These are phyloP conservation scores for Diutina catenulata DNA, from an alignment of 1,139 yeast species.

Conservation along the genomic window DNA sequence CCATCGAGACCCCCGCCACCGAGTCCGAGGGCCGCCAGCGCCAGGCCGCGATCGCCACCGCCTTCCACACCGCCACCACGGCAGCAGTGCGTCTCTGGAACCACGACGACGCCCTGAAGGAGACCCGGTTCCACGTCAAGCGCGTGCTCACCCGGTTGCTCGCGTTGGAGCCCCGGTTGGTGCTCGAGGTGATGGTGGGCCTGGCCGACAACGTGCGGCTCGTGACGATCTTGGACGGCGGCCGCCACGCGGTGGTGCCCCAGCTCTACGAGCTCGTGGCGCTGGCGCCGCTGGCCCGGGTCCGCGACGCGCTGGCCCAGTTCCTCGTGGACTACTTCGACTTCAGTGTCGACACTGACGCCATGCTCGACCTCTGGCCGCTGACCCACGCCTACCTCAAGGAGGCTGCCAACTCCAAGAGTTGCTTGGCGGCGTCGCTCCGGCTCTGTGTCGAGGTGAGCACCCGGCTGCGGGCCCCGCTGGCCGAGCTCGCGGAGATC, in stretches of 20 bases:
- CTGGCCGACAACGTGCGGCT: background rate
- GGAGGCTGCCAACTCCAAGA: background rate
- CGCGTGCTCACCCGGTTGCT: background rate
- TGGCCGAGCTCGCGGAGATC: background rate
- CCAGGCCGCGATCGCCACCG: background rate
- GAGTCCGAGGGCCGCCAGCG: conserved; percentile 3
- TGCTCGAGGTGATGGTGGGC: background rate
- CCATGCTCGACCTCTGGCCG: conserved; percentile 1
- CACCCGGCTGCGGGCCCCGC: background rate
- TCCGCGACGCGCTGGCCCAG: background rate
- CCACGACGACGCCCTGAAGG: background rate
- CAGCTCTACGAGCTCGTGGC: background rate
- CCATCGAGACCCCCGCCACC: conserved; percentile 3
- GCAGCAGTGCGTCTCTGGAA: conserved; percentile 2
- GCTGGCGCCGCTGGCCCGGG: background rate
- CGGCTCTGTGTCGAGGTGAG: background rate
- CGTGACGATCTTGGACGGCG: conserved; percentile 2
- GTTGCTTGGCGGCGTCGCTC: background rate
- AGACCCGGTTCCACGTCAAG: background rate
- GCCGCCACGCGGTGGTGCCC: conserved; percentile 3
- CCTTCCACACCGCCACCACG: background rate
- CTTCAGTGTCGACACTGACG: conserved; percentile 2
- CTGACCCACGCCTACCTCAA: background rate
- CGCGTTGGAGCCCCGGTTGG: background rate
- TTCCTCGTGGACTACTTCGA: conserved; percentile 1